phyloP scores from a whole-genome alignment of 2,329 filamentous ascomycete species.

The Cercospora sp. region DNA sequence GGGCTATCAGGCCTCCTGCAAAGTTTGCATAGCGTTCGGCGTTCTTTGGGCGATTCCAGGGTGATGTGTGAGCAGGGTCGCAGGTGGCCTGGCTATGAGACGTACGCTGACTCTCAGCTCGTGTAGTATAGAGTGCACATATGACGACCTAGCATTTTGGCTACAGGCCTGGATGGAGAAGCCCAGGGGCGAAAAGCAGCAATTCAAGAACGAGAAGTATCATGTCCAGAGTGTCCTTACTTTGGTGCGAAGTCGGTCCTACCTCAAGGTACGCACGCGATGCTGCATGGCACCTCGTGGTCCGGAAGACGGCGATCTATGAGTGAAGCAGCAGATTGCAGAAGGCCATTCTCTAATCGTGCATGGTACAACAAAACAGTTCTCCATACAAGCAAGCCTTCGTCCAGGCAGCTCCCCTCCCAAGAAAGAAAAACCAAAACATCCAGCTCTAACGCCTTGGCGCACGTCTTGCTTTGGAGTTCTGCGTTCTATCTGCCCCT shows the following conservation, averaged over 20 bases:
- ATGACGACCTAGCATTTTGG: neutral
- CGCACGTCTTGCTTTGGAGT: neutral
- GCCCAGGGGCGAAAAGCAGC: neutral
- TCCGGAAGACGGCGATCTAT: neutral
- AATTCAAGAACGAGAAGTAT: neutral
- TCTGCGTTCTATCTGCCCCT: neutral
- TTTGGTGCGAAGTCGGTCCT: neutral
- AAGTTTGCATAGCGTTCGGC: conserved; percentile 2
- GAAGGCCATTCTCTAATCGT: neutral
- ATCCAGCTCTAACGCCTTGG: neutral
- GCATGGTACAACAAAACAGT: neutral
- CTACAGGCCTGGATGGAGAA: neutral
- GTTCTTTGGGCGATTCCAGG: neutral
- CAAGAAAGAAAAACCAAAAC: neutral
- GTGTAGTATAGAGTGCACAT: conserved; percentile 1
- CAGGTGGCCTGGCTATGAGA: neutral
- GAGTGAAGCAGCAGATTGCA: neutral
- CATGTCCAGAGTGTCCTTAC: neutral
- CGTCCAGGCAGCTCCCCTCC: neutral
- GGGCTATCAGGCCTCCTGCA: neutral
- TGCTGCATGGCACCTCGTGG: neutral
- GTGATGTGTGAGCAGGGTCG: neutral
- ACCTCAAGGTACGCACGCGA: neutral
- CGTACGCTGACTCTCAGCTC: neutral
- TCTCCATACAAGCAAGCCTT: neutral